Conservation (phyloP, 441 rosid species). For the Corymbia calophylla region DNA sequence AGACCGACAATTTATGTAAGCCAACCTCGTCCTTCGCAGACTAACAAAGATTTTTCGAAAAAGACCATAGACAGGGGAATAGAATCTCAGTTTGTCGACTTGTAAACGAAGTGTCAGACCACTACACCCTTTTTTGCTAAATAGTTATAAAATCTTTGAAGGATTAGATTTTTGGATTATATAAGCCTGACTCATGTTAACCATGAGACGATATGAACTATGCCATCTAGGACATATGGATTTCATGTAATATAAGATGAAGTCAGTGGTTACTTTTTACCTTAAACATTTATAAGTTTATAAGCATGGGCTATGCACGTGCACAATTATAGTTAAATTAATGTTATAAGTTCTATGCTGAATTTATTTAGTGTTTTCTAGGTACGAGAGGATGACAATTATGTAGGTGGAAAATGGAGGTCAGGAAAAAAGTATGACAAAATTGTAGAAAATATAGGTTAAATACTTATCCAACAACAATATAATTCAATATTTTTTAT, state of each 20-base stretch:
- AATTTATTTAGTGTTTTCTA: not conserved
- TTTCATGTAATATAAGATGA: not conserved
- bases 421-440: not conserved
- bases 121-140: not conserved
- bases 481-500: not conserved
- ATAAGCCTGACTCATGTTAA: not conserved
- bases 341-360: not conserved
- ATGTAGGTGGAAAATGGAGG: not conserved
- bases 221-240: not conserved
- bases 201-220: not conserved
- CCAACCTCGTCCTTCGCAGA: not conserved
- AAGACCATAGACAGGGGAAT: accelerated
- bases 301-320: not conserved
- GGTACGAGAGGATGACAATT: not conserved
- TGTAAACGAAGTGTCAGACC: not conserved
- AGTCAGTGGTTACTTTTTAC: not conserved
- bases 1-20: too few relatives aligned
- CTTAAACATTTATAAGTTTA: not conserved
- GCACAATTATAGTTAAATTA: too few relatives aligned
- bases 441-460: not conserved
- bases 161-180: not conserved
- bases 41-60: not conserved
- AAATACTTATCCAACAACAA: not conserved
- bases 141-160: not conserved
- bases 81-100: not conserved